These are phyloP conservation scores for Fusarium nygamai DNA, from an alignment of 2,329 filamentous ascomycete genomes.

Conservation along the genomic window DNA sequence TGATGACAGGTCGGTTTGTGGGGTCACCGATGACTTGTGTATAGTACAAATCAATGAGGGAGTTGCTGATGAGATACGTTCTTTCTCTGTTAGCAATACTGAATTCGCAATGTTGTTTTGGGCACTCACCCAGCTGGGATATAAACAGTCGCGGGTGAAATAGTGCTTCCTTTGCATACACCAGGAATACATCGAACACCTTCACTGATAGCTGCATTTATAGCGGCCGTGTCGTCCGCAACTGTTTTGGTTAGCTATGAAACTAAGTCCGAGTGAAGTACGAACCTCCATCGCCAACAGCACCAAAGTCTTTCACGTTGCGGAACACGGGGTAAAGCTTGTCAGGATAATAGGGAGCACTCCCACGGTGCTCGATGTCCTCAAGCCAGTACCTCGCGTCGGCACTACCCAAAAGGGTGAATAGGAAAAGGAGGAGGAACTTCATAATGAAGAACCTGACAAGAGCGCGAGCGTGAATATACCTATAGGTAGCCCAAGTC, in stretches of 20 bases:
- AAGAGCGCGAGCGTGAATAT: not conserved
- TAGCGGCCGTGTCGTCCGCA: constrained; percentile 42
- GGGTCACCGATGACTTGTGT: constrained; percentile 82
- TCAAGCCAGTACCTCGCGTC: constrained; percentile 43
- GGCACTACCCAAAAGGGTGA: constrained; percentile 15
- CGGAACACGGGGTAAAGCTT: constrained; percentile 44
- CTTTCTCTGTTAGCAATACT: constrained; percentile 31
- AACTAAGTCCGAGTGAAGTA: not conserved
- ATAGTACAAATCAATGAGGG: constrained; percentile 81
- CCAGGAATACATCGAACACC: constrained; percentile 38
- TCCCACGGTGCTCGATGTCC: constrained; percentile 42
- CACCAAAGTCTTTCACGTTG: constrained; percentile 46
- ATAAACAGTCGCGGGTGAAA: constrained; percentile 51
- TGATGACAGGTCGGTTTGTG: constrained; percentile 63
- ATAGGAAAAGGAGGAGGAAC: constrained; percentile 12
- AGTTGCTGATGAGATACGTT: constrained; percentile 76
- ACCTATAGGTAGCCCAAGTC: not conserved
- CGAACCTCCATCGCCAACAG: constrained; percentile 44
- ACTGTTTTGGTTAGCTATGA: constrained; percentile 23
- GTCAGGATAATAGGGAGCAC: constrained; percentile 45
- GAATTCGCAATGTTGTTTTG: constrained; percentile 25
- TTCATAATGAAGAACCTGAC: constrained; percentile 23
- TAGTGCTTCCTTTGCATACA: constrained; percentile 45
- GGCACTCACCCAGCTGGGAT: constrained; percentile 49
- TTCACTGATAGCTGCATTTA: constrained; percentile 43